Evolutionary conservation across 176 grass and related monocot genomes (phyloP), one percentile per base, ranked within the genome.

Genomic region (Raddia distichophylla): DNA sequence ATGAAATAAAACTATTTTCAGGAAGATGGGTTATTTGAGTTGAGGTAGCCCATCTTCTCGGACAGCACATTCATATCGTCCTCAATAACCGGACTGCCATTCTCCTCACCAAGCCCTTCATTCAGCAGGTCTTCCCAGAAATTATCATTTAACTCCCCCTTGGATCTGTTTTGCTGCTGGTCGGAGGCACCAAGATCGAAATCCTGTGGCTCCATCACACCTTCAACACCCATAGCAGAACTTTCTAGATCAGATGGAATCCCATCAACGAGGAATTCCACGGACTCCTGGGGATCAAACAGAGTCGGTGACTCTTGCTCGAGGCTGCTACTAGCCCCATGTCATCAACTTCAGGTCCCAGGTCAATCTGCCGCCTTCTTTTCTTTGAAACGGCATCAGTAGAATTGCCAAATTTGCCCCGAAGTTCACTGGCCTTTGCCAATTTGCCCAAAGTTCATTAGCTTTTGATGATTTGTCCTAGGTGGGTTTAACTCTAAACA

Each of bases 311-410:
- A 79, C 45, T 72, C 74, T 62, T 83, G 86, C 52, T 91, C 82
- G 6, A 84, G 55, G 73, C 74, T 85, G 60, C 83, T 79, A 61
- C 84, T 82, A 8, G 79, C 66, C 7, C 88, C 44, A 69, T 59
- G 49, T 80, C 84, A 7, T 94, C 79, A 73, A 78, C 48, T 50
- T 93, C 84, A 42, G 84, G 67, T 19, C 78, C 84, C 60, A 85
- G 76, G n/a, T 98, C 86, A 6, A 98, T 98, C 50, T 4, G 74
- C 4, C 90, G 74, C 63, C 93, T 87, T 77, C 92, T 91, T 86
- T 98, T 98, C 86, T 86, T 95, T 13, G 92, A 93, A 52, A 98
- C 91, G 57, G 86, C 88, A 16, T 98, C 95, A n/a, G n/a, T n/a
- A n/a, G n/a, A n/a, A n/a, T n/a, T n/a, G n/a, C n/a, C n/a, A n/a